These are phyloP conservation scores for Chamaecyparis obtusa DNA, from an alignment of 75 land plant genomes.

Conservation along the genomic window DNA sequence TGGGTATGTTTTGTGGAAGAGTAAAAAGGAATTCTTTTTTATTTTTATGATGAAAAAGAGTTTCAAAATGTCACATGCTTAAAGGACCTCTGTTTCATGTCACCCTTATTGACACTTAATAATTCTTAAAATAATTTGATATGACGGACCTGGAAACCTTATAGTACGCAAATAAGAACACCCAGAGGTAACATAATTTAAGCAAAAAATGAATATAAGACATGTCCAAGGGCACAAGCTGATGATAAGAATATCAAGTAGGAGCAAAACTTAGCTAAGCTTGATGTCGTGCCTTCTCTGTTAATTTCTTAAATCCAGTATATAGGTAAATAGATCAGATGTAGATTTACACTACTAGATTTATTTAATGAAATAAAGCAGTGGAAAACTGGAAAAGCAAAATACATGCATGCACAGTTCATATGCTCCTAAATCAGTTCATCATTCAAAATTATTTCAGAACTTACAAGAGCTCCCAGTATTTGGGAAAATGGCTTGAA, in stretches of 20 bases:
- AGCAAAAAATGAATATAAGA: not conserved
- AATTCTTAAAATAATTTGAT: not conserved
- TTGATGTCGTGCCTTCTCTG: not conserved
- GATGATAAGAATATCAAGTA: not conserved
- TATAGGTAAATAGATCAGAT: no score
- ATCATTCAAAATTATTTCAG: no score
- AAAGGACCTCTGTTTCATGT: not conserved
- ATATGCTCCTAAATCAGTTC: no score
- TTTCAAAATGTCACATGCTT: not conserved
- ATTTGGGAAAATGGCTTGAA: no score
- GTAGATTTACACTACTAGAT: no score
- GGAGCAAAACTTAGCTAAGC: not conserved
- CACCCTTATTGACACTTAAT: not conserved
- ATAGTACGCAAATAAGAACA: not conserved
- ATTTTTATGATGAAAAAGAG: not conserved
- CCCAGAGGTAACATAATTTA: not conserved
- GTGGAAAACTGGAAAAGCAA: no score
- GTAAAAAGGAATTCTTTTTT: not conserved
- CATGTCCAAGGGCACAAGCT: not conserved
- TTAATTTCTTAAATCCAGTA: no score
- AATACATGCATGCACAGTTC: no score
- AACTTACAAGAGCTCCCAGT: no score
- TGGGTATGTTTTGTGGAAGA: not conserved
- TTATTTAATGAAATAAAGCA: no score
- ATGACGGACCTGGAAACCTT: not conserved